Conservation (phyloP, 2,329 filamentous ascomycete genomes). For the Diaporthe longicolla region DNA sequence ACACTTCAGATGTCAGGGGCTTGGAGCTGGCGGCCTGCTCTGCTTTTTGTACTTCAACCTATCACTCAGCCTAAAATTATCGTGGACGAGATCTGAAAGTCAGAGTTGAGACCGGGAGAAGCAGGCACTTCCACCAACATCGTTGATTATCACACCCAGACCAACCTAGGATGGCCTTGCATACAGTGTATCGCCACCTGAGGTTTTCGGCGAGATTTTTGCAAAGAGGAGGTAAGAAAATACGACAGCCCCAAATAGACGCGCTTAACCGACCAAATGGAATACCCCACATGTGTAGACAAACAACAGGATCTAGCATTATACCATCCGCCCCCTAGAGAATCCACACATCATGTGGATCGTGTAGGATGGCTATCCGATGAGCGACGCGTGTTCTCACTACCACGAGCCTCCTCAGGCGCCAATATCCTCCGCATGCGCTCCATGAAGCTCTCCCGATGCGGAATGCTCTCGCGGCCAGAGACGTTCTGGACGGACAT, state of each 20-base stretch:
- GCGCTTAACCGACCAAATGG: neutral
- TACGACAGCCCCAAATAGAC: neutral
- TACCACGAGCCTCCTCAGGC: neutral
- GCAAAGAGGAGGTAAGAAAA: neutral
- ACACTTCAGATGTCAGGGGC: too few species aligned
- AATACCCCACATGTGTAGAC: neutral
- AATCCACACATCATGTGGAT: neutral
- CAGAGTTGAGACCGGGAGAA: neutral
- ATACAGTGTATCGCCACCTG: neutral
- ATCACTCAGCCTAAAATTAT: neutral
- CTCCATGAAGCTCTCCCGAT: conserved; percentile 9
- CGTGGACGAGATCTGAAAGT: neutral
- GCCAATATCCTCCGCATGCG: conserved; percentile 6
- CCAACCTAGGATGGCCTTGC: neutral
- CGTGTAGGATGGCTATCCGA: neutral
- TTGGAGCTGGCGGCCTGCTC: neutral
- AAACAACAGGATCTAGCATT: neutral
- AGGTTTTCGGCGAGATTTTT: neutral
- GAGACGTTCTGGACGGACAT: neutral
- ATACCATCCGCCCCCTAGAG: neutral
- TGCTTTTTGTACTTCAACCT: neutral
- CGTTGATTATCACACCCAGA: neutral
- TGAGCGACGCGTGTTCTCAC: neutral
- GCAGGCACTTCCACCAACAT: neutral
- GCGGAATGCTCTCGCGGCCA: neutral